Percentiles rank a stretch among this genome's conserved stretches.
Conservation (phyloP, 225 moss, liverwort and hornwort genomes). For the Bryum argenteum region DNA sequence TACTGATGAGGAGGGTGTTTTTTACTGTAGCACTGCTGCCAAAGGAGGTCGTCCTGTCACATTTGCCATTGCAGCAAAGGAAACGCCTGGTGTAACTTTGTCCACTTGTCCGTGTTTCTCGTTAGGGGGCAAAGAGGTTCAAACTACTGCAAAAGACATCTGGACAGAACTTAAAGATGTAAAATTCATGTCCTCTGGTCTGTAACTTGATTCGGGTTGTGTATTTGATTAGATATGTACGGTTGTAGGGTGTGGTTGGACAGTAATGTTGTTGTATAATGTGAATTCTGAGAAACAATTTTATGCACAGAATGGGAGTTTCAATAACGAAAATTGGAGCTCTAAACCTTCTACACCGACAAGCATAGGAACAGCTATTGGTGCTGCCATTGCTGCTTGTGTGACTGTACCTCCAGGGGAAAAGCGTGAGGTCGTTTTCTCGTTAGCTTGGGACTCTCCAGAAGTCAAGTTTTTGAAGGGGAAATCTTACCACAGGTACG, state of each 20-base stretch:
- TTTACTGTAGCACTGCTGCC: slow-evolving; percentile 61
- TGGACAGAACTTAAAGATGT: slow-evolving; percentile 88
- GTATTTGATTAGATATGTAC: slow-evolving; percentile 8
- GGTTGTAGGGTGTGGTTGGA: slow-evolving; percentile 13
- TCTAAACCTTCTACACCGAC: slow-evolving; percentile 63
- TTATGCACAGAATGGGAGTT: slow-evolving; percentile 64
- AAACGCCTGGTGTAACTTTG: slow-evolving; percentile 76
- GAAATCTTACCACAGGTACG: slow-evolving; percentile 83
- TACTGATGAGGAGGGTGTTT: slow-evolving; percentile 29
- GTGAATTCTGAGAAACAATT: slow-evolving; percentile 20
- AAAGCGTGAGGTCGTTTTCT: slow-evolving; percentile 83
- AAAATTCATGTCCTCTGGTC: slow-evolving; percentile 12
- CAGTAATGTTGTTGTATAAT: slow-evolving; percentile 8
- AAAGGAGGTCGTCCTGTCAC: slow-evolving; percentile 77
- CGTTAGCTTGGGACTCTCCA: slow-evolving; percentile 94
- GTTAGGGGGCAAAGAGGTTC: slow-evolving; percentile 68
- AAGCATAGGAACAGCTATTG: slow-evolving; percentile 70
- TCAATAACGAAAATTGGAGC: slow-evolving; percentile 64
- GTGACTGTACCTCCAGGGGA: slow-evolving; percentile 78
- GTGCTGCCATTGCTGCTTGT: slow-evolving; percentile 85
- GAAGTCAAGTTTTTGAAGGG: slow-evolving; percentile 90
- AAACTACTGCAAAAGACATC: slow-evolving; percentile 80
- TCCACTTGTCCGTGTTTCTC: slow-evolving; percentile 86
- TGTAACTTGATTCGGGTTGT: slow-evolving; percentile 1
- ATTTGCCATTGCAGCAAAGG: slow-evolving; percentile 89